Evolutionary conservation across 140 eudicot species (phyloP), one percentile per base, ranked within the genome.

Genomic region (Bidens hawaiensis): DNA sequence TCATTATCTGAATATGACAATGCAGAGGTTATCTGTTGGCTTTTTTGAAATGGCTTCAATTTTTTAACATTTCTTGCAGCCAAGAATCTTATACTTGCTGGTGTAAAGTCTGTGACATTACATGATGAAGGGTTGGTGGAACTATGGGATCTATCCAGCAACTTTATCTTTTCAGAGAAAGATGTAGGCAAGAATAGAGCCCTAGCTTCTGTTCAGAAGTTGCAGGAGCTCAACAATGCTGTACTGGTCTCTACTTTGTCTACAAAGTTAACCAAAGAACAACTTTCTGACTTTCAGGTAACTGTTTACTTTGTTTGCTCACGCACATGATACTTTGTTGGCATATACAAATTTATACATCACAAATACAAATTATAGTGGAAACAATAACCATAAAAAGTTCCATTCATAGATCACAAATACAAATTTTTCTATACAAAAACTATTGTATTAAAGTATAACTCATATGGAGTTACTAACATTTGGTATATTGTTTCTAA

Each of bases 161-260:
- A 82, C 65, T 91, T 91, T 55, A 67, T 82, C 36, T 83, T 91
- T 72, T 70, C 96, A 2, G 96, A 91, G 74, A 69, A 71, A 23
- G 96, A 91, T 68, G 70, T 88, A 56, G 99, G 99, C 47, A 93
- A 80, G 77, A 93, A 93, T 66, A 82, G 93, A 75, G 96, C 99
- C 34, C 76, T 67, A 60, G 93, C 89, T 5, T 85, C 93, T 45
- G 80, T 85, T 42, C 93, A 85, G 52, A 93, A 93, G 80, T 72
- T 85, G 74, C 96, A 88, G 69, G 96, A 93, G 76, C 95, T 93
- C 69, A 93, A 93, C 69, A 88, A 88, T 80, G 96, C 89, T 21
- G 99, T 93, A 49, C 36, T 89, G 15, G 82, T 93, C 62, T 68
- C 89, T 12, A 73, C 87, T 53, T 73, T 85, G 75, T 79, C 96